A percentile compares a stretch with the other conserved stretches of the same genome.
These are phyloP conservation scores for Penicillium oxalicum DNA, from an alignment of 2,329 filamentous ascomycete species.

Conservation along the genomic window DNA sequence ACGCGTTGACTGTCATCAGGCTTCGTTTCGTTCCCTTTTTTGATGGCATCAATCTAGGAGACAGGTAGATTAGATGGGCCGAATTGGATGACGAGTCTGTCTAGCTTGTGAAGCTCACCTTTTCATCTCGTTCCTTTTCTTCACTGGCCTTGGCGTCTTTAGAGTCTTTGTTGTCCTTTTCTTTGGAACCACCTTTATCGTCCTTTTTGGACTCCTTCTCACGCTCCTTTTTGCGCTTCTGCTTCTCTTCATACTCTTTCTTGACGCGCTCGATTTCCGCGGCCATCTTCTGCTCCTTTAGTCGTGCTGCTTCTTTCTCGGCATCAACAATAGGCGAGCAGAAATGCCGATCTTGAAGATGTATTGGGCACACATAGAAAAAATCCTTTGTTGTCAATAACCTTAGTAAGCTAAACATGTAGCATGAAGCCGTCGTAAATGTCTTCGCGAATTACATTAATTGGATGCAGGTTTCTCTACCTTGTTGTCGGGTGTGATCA, in stretches of 20 bases:
- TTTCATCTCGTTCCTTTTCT: conserved; percentile 49
- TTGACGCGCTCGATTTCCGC: conserved; percentile 44
- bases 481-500: conserved; percentile 86
- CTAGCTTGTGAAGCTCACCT: conserved; percentile 35
- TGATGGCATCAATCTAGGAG: conserved; percentile 37
- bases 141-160: conserved; percentile 32
- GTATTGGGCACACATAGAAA: conserved; percentile 81
- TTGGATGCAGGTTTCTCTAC: conserved; percentile 40
- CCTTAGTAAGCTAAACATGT: background rate
- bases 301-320: conserved; percentile 38
- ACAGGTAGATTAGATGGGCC: background rate
- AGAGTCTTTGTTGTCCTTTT: conserved; percentile 37
- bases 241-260: conserved; percentile 65
- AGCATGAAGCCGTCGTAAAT: too few species aligned
- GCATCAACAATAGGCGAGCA: conserved; percentile 53
- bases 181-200: conserved; percentile 37
- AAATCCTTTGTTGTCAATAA: conserved; percentile 56
- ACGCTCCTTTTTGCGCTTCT: conserved; percentile 62
- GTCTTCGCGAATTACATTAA: background rate
- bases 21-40: conserved; percentile 38
- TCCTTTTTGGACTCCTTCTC: conserved; percentile 38
- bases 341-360: conserved; percentile 78
- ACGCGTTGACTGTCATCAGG: conserved; percentile 67
- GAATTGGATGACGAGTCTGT: conserved; percentile 1
- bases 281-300: conserved; percentile 40